These are phyloP conservation scores for Ogataea pilisensis DNA, from an alignment of 805 yeast genomes.

Conservation along the genomic window DNA sequence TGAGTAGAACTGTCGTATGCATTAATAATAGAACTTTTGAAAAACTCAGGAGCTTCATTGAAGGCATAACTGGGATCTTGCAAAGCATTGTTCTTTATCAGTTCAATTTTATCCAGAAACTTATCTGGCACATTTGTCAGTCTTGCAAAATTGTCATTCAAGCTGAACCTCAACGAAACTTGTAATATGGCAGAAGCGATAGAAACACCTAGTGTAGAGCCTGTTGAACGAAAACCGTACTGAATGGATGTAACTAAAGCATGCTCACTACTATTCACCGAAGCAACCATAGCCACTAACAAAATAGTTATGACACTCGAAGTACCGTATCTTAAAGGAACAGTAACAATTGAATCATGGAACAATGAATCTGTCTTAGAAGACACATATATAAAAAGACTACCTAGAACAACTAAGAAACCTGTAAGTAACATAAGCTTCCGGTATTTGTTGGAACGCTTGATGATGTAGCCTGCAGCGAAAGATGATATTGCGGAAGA, in stretches of 20 bases:
- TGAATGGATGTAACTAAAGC: conserved; percentile 88
- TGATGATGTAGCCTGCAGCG: conserved; percentile 63
- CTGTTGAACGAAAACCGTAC: conserved; percentile 61
- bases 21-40: conserved; percentile 40
- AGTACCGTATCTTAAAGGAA: conserved; percentile 61
- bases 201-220: conserved; percentile 52
- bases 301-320: conserved; percentile 68
- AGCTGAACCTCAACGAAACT: conserved; percentile 14
- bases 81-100: conserved; percentile 15
- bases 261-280: conserved; percentile 65
- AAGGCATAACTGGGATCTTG: conserved; percentile 24
- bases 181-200: conserved; percentile 46
- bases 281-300: conserved; percentile 68
- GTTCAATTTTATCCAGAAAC: conserved; percentile 9
- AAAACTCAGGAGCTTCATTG: conserved; percentile 44
- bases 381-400: conserved; percentile 29
- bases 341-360: conserved; percentile 40
- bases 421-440: conserved; percentile 41
- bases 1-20: conserved; percentile 52
- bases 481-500: conserved; percentile 68
- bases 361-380: conserved; percentile 18
- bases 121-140: conserved; percentile 18
- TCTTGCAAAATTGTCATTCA: conserved; percentile 12
- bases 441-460: conserved; percentile 61
- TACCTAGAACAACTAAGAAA: conserved; percentile 44